Base-by-base conservation (phyloP, 495 filamentous ascomycete genomes). In the Geoglossum glabrum region DNA sequence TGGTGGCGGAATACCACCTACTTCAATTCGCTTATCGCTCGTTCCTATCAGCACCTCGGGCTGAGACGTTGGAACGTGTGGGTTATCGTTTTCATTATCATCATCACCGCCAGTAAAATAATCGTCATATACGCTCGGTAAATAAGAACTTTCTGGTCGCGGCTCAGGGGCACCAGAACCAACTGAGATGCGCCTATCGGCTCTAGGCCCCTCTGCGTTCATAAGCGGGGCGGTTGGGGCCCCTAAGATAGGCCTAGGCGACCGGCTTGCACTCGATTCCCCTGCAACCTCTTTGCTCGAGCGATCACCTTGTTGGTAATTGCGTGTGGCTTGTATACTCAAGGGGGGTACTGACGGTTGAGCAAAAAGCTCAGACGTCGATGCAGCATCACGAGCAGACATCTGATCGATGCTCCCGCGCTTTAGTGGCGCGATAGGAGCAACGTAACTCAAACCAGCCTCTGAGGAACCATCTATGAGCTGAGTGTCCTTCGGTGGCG, bases 221-320 rank as follows among this genome's bases (percentile, higher is more conserved):
- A n/a, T 28, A 30, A 19, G 19, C 31, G 28, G 59, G 27, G 17
- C 38, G 61, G 11, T 26, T 58, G 45, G 21, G 8, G 26, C 21
- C n/a, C 23, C 57, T 7, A 21, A 26, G 26, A n/a, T 23, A n/a
- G 23, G 57, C 7, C 17, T 25, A 17, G 57, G 21, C 11, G 19
- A 3, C 7, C 26, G 46, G 23, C 11, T 34, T n/a, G 79, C 76
- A 62, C 76, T 87, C 13, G 92, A 68, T n/a, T 80, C 84, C 36
- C 78, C 79, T 27, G 89, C 85, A 34, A 93, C 93, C 61, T 94
- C 88, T 61, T 87, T 82, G 30, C 82, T 72, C 54, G 93, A 68
- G 55, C 80, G 76, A 59, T 94, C 88, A 62, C 77, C 90, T 61
- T 93, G 85, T 34, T 81, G 76, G 56, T 86, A 76, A 52, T 82